Evolutionary conservation across 176 grass and related monocot species (phyloP).

Genomic region (Musa itinerans): DNA sequence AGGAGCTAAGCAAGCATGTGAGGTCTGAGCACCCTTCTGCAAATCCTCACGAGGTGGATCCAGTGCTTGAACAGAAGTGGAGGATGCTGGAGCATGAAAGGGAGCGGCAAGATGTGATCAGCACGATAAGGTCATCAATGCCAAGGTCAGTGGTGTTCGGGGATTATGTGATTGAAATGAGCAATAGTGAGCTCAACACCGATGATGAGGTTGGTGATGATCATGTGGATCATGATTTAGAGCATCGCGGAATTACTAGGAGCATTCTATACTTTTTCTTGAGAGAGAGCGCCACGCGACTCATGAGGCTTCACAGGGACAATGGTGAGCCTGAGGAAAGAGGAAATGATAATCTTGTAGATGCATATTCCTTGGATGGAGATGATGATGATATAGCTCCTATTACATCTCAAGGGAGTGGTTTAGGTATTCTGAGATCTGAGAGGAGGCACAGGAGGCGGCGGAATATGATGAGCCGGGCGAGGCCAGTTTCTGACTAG

Average conservation of each 20-base stretch:
- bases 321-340: conserved; percentile 25
- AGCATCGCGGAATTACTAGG: conserved; percentile 26
- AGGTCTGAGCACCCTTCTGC: conserved; percentile 66
- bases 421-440: conserved; percentile 23
- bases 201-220: conserved; percentile 51
- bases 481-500: conserved; percentile 16
- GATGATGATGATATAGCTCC: conserved; percentile 44
- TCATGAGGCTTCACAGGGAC: conserved; percentile 48
- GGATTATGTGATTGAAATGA: conserved; percentile 63
- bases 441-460: conserved; percentile 39
- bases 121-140: conserved; percentile 73
- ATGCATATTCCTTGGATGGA: conserved; percentile 35
- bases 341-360: conserved; percentile 21
- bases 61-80: conserved; percentile 77
- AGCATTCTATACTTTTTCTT: conserved; percentile 75
- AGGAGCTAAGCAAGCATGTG: conserved; percentile 87
- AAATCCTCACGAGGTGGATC: conserved; percentile 77
- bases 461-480: conserved; percentile 47
- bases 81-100: conserved; percentile 72
- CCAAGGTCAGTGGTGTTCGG: conserved; percentile 72
- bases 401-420: conserved; percentile 20
- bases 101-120: conserved; percentile 87
- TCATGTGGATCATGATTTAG: conserved; percentile 24
- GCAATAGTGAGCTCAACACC: conserved; percentile 28
- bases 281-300: conserved; percentile 50